These are phyloP conservation scores for Penicillium sp. DNA, from an alignment of 2,329 filamentous ascomycete species.

Conservation along the genomic window DNA sequence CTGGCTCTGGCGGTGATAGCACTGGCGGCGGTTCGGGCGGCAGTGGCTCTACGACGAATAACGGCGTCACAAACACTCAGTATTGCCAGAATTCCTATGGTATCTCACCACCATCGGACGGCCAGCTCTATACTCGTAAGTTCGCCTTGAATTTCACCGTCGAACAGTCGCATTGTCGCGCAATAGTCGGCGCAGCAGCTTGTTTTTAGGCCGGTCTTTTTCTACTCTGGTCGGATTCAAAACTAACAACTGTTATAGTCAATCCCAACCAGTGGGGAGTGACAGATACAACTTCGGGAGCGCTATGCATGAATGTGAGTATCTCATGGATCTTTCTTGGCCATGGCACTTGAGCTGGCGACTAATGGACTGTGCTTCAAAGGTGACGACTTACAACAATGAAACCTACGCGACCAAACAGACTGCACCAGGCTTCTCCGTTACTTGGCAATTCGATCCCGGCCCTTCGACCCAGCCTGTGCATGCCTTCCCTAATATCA, in stretches of 20 bases:
- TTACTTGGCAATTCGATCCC: slow-evolving; percentile 61
- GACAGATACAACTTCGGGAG: slow-evolving; percentile 44
- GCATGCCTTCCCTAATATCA: slow-evolving; percentile 63
- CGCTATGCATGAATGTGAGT: slow-evolving; percentile 62
- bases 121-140: slow-evolving; percentile 58
- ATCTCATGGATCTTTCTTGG: neutral
- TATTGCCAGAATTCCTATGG: slow-evolving; percentile 56
- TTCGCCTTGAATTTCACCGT: slow-evolving; percentile 15
- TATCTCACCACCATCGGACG: slow-evolving; percentile 53
- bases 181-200: neutral
- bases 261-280: slow-evolving; percentile 65
- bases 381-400: slow-evolving; percentile 60
- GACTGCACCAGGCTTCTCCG: slow-evolving; percentile 57
- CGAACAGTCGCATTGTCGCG: neutral
- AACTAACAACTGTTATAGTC: slow-evolving; percentile 43
- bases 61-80: slow-evolving; percentile 42
- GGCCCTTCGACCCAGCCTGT: slow-evolving; percentile 54
- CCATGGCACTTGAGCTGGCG: neutral
- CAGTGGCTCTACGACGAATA: slow-evolving; percentile 33
- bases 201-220: neutral
- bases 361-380: neutral
- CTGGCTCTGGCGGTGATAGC: slow-evolving; percentile 26
- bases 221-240: neutral
- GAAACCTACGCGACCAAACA: slow-evolving; percentile 56
- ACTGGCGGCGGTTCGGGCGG: slow-evolving; percentile 24